These are phyloP conservation scores for Fusarium sp. DNA, from an alignment of 2,329 filamentous ascomycete genomes.

Conservation along the genomic window DNA sequence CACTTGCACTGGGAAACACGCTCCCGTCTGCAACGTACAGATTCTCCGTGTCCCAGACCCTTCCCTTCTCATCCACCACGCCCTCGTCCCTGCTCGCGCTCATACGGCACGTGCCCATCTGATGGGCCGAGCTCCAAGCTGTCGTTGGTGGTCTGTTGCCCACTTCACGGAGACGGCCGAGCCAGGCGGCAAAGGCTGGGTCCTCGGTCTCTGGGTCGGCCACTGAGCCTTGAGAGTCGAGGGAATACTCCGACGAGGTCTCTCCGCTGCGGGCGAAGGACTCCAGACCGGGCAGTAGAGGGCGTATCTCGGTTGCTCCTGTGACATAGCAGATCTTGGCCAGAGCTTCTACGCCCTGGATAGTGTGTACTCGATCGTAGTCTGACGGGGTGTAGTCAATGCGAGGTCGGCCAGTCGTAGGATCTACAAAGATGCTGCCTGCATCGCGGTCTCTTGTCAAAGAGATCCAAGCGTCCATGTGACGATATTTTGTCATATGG, in stretches of 20 bases:
- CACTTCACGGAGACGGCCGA: slow-evolving; percentile 61
- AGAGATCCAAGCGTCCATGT: slow-evolving; percentile 79
- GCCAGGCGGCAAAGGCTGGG: slow-evolving; percentile 71
- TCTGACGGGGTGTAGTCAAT: slow-evolving; percentile 78
- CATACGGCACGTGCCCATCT: slow-evolving; percentile 86
- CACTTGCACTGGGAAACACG: slow-evolving; percentile 80
- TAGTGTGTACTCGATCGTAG: slow-evolving; percentile 77
- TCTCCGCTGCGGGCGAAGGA: slow-evolving; percentile 65
- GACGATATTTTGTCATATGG: slow-evolving; percentile 74
- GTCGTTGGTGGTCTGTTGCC: slow-evolving; percentile 64
- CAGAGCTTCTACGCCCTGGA: slow-evolving; percentile 78
- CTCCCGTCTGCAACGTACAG: slow-evolving; percentile 81
- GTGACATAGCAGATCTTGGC: slow-evolving; percentile 82
- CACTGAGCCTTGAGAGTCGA: slow-evolving; percentile 32
- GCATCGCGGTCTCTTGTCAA: slow-evolving; percentile 81
- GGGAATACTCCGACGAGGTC: slow-evolving; percentile 34
- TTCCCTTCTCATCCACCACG: slow-evolving; percentile 69
- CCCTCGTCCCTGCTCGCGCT: slow-evolving; percentile 63
- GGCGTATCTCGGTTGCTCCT: slow-evolving; percentile 84
- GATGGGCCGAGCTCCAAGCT: slow-evolving; percentile 78
- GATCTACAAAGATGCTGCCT: slow-evolving; percentile 80
- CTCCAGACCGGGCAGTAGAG: slow-evolving; percentile 70
- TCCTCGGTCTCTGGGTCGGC: slow-evolving; percentile 66
- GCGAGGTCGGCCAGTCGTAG: slow-evolving; percentile 71
- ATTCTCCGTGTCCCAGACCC: slow-evolving; percentile 74